Base-by-base conservation (phyloP, 805 yeast species). In the Kuraishia ogatae region DNA sequence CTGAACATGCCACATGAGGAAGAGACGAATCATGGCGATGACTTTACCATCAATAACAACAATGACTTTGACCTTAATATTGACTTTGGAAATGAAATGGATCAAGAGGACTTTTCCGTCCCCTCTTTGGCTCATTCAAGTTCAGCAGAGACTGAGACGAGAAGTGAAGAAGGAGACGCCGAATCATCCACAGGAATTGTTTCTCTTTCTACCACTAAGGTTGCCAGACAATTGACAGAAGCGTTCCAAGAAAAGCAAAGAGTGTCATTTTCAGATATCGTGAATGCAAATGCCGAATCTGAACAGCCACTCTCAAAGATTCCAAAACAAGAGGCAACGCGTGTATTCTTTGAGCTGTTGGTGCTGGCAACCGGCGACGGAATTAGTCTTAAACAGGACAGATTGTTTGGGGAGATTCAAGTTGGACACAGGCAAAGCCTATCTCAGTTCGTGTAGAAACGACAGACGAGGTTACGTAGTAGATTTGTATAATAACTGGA, bases 291-390 rank as follows among this genome's bases (percentile, higher is more conserved):
- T 57, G n/a, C 62, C 50, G 57, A 57, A 46, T 57, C 66, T 22
- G 56, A 67, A 48, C 58, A 64, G 63, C 71, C 77, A 22, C 61
- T 76, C 39, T 69, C 79, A 1, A 56, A 53, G 1, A 71, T 73
- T 57, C 73, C 73, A 56, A 77, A 78, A 63, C 72, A 76, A 60
- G 84, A 85, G 61, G 89, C 90, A 21, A 82, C 89, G 2, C 78
- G 82, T 62, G 76, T 88, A 54, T 91, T 91, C 69, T 91, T 90
- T 63, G 96, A 91, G 66, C 67, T 91, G 65, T 74, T 91, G 61
- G 93, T 90, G 2, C 74, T 91, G 56, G 96, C 96, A 1, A 85
- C 94, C 5, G 76, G 82, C 50, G 91, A 86, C 61, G 84, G 93
- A 54, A 71, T 91, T 50, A 71, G 73, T 17, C 67, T 90, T 48